Percentiles rank a stretch among this genome's conserved stretches.
phyloP scores from a whole-genome alignment of 129 eudicot genomes.

The Centaurea solstitialis region DNA sequence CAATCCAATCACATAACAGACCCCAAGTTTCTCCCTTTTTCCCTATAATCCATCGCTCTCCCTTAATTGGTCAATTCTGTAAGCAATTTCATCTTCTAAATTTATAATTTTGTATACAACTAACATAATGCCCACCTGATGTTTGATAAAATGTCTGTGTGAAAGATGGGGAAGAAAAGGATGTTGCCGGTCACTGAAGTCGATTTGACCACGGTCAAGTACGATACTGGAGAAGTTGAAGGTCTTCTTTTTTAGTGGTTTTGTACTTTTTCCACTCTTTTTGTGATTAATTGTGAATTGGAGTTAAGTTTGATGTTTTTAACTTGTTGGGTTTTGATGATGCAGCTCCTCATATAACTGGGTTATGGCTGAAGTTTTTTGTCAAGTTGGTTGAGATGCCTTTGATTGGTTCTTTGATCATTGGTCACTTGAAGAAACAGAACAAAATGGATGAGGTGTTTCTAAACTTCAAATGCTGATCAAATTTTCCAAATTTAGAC shows the following conservation, averaged over 20 bases:
- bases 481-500: background rate
- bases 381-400: slow-evolving; percentile 63
- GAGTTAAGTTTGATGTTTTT: background rate
- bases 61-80: background rate
- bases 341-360: slow-evolving; percentile 82
- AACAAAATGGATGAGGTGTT: slow-evolving; percentile 67
- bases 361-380: slow-evolving; percentile 45
- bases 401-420: slow-evolving; percentile 57
- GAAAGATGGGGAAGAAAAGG: slow-evolving; percentile 67
- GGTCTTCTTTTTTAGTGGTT: slow-evolving; percentile 23
- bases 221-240: slow-evolving; percentile 48
- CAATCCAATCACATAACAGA: background rate
- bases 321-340: slow-evolving; percentile 16
- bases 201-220: slow-evolving; percentile 54
- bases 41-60: background rate
- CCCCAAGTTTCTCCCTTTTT: background rate
- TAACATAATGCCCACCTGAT: slow-evolving; percentile 17
- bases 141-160: slow-evolving; percentile 35
- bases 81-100: slow-evolving; percentile 12
- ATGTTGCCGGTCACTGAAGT: slow-evolving; percentile 76
- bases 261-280: background rate
- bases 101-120: background rate
- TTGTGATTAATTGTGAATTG: background rate
- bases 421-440: slow-evolving; percentile 61
- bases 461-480: background rate